Conservation (phyloP, 352 stramenopile species). For the Peronospora destructor region DNA sequence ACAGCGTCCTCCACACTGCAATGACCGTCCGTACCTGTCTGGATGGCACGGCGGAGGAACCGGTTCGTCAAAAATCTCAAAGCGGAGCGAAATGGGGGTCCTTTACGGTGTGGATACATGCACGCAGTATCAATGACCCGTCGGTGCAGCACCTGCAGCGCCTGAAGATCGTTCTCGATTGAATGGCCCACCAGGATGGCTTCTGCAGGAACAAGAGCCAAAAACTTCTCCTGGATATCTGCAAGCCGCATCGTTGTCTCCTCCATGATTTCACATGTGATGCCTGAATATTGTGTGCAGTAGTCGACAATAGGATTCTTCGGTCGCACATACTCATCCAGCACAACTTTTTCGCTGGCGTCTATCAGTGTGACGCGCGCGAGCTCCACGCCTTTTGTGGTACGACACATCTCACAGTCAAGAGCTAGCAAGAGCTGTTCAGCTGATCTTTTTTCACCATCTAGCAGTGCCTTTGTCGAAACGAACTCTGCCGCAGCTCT, state of each 20-base stretch:
- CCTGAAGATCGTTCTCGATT: slow-evolving; percentile 81
- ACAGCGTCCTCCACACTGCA: slow-evolving; percentile 80
- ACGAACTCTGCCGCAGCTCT: slow-evolving; percentile 36
- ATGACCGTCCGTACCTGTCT: slow-evolving; percentile 64
- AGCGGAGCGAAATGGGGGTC: slow-evolving; percentile 67
- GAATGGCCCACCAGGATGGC: slow-evolving; percentile 85
- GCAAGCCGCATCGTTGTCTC: slow-evolving; percentile 45
- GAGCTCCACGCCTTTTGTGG: slow-evolving; percentile 81
- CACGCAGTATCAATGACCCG: slow-evolving; percentile 77
- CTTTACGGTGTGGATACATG: slow-evolving; percentile 78
- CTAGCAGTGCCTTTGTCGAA: slow-evolving; percentile 30
- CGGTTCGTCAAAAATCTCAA: slow-evolving; percentile 68
- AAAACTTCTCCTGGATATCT: slow-evolving; percentile 62
- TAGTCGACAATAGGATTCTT: slow-evolving; percentile 83
- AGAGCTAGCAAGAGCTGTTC: slow-evolving; percentile 61
- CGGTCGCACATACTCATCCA: slow-evolving; percentile 79
- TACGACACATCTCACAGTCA: slow-evolving; percentile 86
- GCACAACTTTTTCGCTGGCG: slow-evolving; percentile 54
- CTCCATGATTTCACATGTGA: slow-evolving; percentile 79
- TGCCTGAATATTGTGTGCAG: slow-evolving; percentile 81
- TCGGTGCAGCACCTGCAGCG: slow-evolving; percentile 60
- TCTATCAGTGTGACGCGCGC: slow-evolving; percentile 70
- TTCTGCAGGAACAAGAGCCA: slow-evolving; percentile 50
- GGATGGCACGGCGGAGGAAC: slow-evolving; percentile 65
- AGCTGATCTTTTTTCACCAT: slow-evolving; percentile 27